phyloP scores from a whole-genome alignment of 2,329 filamentous ascomycete genomes.

The Epichloe uncinata region DNA sequence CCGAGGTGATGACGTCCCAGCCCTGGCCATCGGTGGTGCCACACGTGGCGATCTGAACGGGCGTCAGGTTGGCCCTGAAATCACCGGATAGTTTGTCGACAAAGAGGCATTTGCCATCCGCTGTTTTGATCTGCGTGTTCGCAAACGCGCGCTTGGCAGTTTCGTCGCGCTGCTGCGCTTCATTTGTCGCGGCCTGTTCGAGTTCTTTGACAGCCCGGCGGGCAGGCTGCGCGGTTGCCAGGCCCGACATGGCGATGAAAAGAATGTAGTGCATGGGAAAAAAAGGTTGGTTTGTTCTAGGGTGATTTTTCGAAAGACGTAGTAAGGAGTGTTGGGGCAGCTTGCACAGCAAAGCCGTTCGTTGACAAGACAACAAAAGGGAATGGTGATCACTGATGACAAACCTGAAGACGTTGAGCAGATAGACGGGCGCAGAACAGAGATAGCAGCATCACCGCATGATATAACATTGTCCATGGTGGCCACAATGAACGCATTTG shows the following conservation, averaged over 20 bases:
- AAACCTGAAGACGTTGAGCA: too few species aligned
- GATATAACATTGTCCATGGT: background rate
- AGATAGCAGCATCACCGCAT: background rate
- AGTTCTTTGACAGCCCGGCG: slow-evolving; percentile 22
- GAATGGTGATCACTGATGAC: background rate
- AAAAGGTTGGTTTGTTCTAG: background rate
- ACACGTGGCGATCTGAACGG: slow-evolving; percentile 31
- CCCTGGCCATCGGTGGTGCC: slow-evolving; percentile 27
- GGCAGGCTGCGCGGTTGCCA: background rate
- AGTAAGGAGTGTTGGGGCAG: background rate
- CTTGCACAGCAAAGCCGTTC: background rate
- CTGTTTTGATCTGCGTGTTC: slow-evolving; percentile 30
- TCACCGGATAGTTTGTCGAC: slow-evolving; percentile 34
- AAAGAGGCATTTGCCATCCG: slow-evolving; percentile 31
- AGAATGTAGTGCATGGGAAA: background rate
- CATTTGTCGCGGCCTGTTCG: slow-evolving; percentile 28
- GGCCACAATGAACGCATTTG: too few species aligned
- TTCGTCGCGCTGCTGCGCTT: slow-evolving; percentile 31
- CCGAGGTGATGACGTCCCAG: slow-evolving; percentile 36
- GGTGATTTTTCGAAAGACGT: background rate
- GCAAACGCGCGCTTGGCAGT: slow-evolving; percentile 31
- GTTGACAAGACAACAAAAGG: background rate
- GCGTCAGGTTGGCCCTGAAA: slow-evolving; percentile 33
- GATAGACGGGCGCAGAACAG: too few species aligned
- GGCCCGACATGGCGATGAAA: background rate